Base-by-base conservation (phyloP, 2,329 filamentous ascomycete species). In the Pochonia chlamydosporia region DNA sequence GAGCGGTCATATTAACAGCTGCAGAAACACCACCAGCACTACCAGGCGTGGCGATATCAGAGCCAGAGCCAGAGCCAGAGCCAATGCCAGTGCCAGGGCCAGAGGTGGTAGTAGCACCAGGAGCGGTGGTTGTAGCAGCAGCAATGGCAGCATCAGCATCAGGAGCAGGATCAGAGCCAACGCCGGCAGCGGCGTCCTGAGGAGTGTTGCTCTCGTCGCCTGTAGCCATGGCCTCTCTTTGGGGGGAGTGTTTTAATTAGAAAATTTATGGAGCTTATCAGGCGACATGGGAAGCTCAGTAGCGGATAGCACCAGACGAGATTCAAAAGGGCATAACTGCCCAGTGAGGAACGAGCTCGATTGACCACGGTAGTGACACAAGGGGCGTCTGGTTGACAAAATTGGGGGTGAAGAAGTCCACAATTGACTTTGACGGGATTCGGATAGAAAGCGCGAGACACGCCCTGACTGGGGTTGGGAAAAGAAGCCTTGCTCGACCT, bases 241-340 rank as follows among this genome's bases (percentile, higher is more conserved):
- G 25, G 30, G 42, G 44, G 39, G 40, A 42, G 44, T 52, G 44
- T 60, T 63, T 62, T 63, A 61, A 64, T 62, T 63, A 61, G 55
- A 59, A 62, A 57, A 54, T 62, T 65, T 64, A 65, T 65, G 63
- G 63, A 64, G 63, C 62, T 58, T 51, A 52, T 53, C 56, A 58
- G 49, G 53, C 53, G 56, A 62, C 55, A 63, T 62, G 57, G 50
- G 48, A 44, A 41, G 33, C 42, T 48, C 41, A 62, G 58, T 51
- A 55, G 57, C 50, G 52, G 55, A 52, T 47, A 36, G 40, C 44
- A 47, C 40, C 40, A 44, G 48, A 16, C 25, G 48, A 33, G 20
- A 23, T 39, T 44, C 40, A 37, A 43, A 33, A 44, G 41, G 40
- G 43, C 43, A 40, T 25, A 40, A 30, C 23, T 21, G 24, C 28